Evolutionary conservation across 2,329 filamentous ascomycete species (phyloP).

Genomic region (Cordyceps javanica): DNA sequence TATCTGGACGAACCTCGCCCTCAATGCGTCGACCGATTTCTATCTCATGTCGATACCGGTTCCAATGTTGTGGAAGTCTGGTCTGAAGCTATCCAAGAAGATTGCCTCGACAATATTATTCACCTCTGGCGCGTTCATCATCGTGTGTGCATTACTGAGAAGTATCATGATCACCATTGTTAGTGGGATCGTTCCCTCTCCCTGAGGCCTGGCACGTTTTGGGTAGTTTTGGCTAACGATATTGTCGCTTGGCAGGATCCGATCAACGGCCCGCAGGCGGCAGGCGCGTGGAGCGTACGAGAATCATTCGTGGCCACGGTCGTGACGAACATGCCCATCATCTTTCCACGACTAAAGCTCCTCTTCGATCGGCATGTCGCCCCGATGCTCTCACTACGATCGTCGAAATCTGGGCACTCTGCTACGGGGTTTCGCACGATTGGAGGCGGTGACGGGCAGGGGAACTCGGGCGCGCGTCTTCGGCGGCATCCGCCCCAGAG

Average conservation of each 20-base stretch:
- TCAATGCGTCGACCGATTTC: conserved; percentile 35
- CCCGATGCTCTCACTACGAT: conserved; percentile 16
- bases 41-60: conserved; percentile 35
- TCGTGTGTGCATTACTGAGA: conserved; percentile 47
- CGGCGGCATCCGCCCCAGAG: neutral
- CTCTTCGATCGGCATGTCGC: conserved; percentile 21
- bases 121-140: conserved; percentile 49
- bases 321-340: conserved; percentile 31
- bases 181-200: conserved; percentile 24
- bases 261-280: conserved; percentile 12
- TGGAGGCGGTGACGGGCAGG: conserved; percentile 7
- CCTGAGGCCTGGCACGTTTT: conserved; percentile 39
- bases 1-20: conserved; percentile 28
- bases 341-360: conserved; percentile 22
- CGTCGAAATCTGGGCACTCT: conserved; percentile 11
- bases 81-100: conserved; percentile 44
- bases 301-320: conserved; percentile 32
- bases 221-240: neutral
- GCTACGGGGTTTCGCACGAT: conserved; percentile 10
- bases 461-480: neutral
- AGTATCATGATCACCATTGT: conserved; percentile 40
- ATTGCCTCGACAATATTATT: conserved; percentile 47
- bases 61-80: conserved; percentile 48
- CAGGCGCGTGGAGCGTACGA: conserved; percentile 14
- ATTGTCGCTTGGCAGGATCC: conserved; percentile 7